Conservation (phyloP, 306 rosid species). For the Clitoria ternatea region DNA sequence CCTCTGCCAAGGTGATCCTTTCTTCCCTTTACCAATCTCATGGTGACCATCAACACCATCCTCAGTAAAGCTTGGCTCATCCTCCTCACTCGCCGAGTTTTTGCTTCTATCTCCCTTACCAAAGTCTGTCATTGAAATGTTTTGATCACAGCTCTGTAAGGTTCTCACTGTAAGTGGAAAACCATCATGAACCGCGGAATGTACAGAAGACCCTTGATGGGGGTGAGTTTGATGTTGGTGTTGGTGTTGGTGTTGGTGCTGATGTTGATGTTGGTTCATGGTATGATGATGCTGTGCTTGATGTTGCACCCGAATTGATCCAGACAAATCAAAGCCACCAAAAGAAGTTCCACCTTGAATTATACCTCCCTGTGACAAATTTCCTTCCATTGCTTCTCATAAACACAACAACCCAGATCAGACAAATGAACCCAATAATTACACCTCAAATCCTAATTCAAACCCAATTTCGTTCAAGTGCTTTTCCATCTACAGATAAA, state of each 20-base stretch:
- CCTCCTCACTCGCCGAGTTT: conserved; percentile 76
- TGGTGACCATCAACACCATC: conserved; percentile 59
- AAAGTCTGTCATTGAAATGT: conserved; percentile 54
- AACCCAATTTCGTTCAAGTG: not conserved
- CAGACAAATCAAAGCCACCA: conserved; percentile 72
- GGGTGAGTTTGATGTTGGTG: conserved; percentile 56
- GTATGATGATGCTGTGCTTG: conserved; percentile 57
- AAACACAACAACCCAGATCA: conserved; percentile 40
- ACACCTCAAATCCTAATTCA: conserved; percentile 23
- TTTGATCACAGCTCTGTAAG: conserved; percentile 56
- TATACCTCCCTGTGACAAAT: conserved; percentile 70
- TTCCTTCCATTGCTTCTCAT: conserved; percentile 64
- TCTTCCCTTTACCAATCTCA: conserved; percentile 63
- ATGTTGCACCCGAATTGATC: conserved; percentile 58
- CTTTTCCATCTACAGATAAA: conserved; percentile 13
- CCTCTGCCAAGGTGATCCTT: conserved; percentile 83
- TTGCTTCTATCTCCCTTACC: conserved; percentile 63
- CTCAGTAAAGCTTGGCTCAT: conserved; percentile 70
- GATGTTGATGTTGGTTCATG: conserved; percentile 52
- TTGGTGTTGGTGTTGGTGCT: conserved; percentile 53
- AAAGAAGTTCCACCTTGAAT: conserved; percentile 59
- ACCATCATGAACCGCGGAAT: conserved; percentile 54
- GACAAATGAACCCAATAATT: conserved; percentile 25
- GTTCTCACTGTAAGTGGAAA: conserved; percentile 61
- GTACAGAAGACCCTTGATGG: conserved; percentile 50